These are phyloP conservation scores for Fusarium buharicum DNA, from an alignment of 2,329 filamentous ascomycete genomes.

Conservation along the genomic window DNA sequence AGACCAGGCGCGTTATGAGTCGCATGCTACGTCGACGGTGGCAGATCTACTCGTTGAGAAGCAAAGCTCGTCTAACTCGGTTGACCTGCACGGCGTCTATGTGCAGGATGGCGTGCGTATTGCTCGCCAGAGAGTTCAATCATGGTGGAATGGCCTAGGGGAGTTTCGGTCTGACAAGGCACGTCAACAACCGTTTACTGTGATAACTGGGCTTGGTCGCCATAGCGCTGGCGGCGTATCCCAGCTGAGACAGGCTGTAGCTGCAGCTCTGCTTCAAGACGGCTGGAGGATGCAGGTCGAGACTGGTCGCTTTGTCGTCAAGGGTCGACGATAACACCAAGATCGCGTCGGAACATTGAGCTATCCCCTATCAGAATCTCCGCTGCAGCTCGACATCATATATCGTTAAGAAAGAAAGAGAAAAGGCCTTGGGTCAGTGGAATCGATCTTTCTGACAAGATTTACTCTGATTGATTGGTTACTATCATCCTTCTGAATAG, in stretches of 20 bases:
- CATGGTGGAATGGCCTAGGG: conserved; percentile 81
- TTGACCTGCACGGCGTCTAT: conserved; percentile 86
- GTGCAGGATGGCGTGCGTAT: conserved; percentile 86
- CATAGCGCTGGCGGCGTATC: conserved; percentile 83
- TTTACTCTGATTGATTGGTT: not conserved
- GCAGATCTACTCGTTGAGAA: conserved; percentile 76
- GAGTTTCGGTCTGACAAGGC: conserved; percentile 66
- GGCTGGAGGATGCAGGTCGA: conserved; percentile 85
- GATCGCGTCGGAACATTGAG: not conserved
- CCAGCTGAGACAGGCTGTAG: conserved; percentile 82
- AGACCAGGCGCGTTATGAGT: conserved; percentile 68
- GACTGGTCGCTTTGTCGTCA: conserved; percentile 76
- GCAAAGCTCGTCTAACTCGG: conserved; percentile 68
- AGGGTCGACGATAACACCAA: conserved; percentile 59
- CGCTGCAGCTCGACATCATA: not conserved
- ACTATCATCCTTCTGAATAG: not conserved
- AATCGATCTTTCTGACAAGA: conserved; percentile 1
- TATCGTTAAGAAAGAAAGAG: not conserved
- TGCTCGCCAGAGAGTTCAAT: conserved; percentile 70
- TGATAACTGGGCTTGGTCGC: conserved; percentile 83
- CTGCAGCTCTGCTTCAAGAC: conserved; percentile 75
- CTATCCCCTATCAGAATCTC: not conserved
- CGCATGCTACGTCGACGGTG: conserved; percentile 68
- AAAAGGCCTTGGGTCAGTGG: not conserved
- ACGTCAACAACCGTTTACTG: conserved; percentile 68